Evolutionary conservation across 345 rosid species (phyloP).

Genomic region (Psidium guajava): DNA sequence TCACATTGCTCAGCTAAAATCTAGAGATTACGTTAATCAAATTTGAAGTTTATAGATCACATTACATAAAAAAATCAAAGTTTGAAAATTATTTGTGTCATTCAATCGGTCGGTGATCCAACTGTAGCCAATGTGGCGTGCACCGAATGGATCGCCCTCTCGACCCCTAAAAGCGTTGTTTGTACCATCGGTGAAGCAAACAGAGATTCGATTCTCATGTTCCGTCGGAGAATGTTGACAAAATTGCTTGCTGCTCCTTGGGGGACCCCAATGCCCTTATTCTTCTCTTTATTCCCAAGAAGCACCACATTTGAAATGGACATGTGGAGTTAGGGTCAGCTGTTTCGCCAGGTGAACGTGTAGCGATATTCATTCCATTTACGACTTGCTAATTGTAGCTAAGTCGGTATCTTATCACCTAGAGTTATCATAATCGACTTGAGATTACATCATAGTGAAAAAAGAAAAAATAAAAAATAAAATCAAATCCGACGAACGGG

Average conservation of each 20-base stretch:
- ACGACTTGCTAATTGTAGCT: not conserved
- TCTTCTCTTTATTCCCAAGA: not conserved
- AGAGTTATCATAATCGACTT: not conserved
- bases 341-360: not conserved
- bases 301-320: not conserved
- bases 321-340: not conserved
- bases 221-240: not conserved
- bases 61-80: too few species aligned
- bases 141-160: not conserved
- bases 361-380: not conserved
- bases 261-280: not conserved
- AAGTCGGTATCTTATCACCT: not conserved
- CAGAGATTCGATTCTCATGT: not conserved
- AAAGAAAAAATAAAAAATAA: not conserved
- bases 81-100: too few species aligned
- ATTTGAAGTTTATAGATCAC: too few species aligned
- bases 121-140: not conserved
- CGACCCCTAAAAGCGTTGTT: not conserved
- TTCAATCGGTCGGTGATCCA: too few species aligned
- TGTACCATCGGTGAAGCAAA: not conserved
- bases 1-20: too few species aligned
- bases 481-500: not conserved
- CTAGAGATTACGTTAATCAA: too few species aligned
- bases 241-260: not conserved
- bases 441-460: not conserved